These are phyloP conservation scores for Toxicodendron radicans DNA, from an alignment of 345 rosid genomes.

Conservation along the genomic window DNA sequence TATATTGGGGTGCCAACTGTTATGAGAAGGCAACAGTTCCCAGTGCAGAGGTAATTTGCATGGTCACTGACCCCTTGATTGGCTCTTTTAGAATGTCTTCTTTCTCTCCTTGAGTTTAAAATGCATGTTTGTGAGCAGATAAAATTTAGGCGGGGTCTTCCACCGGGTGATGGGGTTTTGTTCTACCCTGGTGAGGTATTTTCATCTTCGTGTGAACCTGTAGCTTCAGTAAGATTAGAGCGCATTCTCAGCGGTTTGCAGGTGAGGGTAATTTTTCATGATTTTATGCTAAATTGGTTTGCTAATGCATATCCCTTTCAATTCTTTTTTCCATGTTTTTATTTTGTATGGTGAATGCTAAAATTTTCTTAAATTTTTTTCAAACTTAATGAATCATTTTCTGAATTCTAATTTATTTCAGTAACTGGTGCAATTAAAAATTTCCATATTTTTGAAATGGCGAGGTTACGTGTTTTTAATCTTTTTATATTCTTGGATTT, in stretches of 20 bases:
- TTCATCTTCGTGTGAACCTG: conserved; percentile 75
- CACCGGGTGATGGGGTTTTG: conserved; percentile 94
- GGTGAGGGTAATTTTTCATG: conserved; percentile 39
- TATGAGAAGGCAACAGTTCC: conserved; percentile 92
- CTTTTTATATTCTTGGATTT: not conserved
- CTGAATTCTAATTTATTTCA: not conserved
- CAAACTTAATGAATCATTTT: not conserved
- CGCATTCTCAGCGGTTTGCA: conserved; percentile 93
- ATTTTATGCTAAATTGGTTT: not conserved
- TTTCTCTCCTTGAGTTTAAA: not conserved
- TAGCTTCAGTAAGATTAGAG: conserved; percentile 87
- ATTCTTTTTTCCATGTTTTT: not conserved
- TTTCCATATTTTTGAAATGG: not conserved
- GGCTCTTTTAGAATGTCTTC: not conserved
- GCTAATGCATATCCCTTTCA: not conserved
- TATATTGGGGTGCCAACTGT: conserved; percentile 98
- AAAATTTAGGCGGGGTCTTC: conserved; percentile 84
- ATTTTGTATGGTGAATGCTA: not conserved
- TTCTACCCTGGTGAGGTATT: conserved; percentile 94
- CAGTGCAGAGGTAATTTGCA: conserved; percentile 77
- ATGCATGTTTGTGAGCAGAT: conserved; percentile 45
- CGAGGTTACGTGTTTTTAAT: not conserved
- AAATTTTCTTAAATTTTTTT: not conserved
- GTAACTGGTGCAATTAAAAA: not conserved
- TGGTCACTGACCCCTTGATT: conserved; percentile 2